Percentiles rank a stretch among this genome's conserved stretches.
These are phyloP conservation scores for Curvularia sp. DNA, from an alignment of 2,329 filamentous ascomycete species.

Conservation along the genomic window DNA sequence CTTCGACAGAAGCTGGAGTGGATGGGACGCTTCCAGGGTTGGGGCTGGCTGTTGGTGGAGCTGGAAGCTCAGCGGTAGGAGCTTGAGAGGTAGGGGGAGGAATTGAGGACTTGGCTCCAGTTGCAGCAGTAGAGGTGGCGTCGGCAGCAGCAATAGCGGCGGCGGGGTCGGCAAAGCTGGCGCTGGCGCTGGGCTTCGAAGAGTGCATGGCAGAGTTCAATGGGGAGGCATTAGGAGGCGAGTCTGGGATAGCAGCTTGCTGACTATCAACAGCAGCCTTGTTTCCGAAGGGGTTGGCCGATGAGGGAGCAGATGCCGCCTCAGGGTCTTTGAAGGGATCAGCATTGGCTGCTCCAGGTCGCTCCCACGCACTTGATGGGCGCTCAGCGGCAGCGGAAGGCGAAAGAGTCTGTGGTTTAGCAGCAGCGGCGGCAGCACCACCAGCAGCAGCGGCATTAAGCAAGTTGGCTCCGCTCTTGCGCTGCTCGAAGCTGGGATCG, in stretches of 20 bases:
- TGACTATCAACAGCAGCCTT: constrained; percentile 49
- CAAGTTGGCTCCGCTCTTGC: constrained; percentile 49
- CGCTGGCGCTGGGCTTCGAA: constrained; percentile 30
- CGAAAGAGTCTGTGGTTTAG: constrained; percentile 29
- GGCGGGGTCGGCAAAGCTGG: constrained; percentile 43
- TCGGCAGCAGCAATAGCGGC: constrained; percentile 53
- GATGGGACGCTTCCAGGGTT: constrained; percentile 48
- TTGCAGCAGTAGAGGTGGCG: constrained; percentile 50
- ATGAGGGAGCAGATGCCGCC: constrained; percentile 48
- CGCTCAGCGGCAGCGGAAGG: constrained; percentile 26
- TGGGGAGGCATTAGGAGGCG: constrained; percentile 31
- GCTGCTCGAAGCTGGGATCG: constrained; percentile 67
- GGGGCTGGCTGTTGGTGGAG: constrained; percentile 61
- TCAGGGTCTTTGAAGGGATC: constrained; percentile 72
- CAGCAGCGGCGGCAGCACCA: constrained; percentile 32
- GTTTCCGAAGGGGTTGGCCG: constrained; percentile 63
- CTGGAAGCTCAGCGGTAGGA: constrained; percentile 23
- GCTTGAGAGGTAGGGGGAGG: constrained; percentile 47
- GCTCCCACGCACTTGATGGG: constrained; percentile 50
- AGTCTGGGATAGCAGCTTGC: constrained; percentile 36
- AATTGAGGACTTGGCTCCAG: constrained; percentile 26
- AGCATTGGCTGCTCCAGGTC: constrained; percentile 51
- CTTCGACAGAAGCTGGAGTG: constrained; percentile 69
- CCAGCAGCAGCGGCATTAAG: constrained; percentile 44
- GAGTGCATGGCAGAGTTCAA: constrained; percentile 34